phyloP scores from a whole-genome alignment of 2,329 filamentous ascomycete species.

The Stylonectria norvegica region DNA sequence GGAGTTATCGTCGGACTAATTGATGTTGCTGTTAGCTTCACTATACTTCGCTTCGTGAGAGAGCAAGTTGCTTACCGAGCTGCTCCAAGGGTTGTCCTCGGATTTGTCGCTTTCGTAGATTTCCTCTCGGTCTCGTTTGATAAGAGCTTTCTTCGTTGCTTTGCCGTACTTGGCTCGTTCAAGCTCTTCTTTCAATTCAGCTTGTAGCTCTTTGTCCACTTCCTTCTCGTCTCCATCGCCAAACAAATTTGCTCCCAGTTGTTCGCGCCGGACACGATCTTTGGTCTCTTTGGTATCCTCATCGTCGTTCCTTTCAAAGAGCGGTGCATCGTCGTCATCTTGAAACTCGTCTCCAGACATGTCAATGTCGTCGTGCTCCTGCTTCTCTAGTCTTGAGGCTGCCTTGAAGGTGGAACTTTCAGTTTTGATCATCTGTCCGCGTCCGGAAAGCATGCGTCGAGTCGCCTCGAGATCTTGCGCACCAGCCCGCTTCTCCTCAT shows the following conservation, averaged over 20 bases:
- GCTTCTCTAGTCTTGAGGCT: constrained; percentile 59
- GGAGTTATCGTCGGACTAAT: constrained; percentile 47
- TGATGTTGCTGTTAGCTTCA: constrained; percentile 16
- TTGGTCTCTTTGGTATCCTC: constrained; percentile 73
- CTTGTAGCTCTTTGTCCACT: constrained; percentile 70
- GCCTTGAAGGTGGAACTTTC: constrained; percentile 63
- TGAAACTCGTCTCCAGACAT: constrained; percentile 74
- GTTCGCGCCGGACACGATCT: constrained; percentile 71
- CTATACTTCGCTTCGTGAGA: background rate
- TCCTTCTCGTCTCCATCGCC: constrained; percentile 65
- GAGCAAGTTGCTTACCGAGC: constrained; percentile 29
- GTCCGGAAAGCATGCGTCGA: constrained; percentile 47
- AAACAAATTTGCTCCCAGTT: constrained; percentile 84
- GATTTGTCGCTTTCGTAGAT: constrained; percentile 74
- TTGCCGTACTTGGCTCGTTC: constrained; percentile 71
- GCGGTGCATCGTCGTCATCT: constrained; percentile 78
- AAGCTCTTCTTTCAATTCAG: constrained; percentile 65
- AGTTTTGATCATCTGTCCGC: constrained; percentile 59
- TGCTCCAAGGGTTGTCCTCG: constrained; percentile 41
- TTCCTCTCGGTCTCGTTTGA: constrained; percentile 80
- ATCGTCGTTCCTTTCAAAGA: constrained; percentile 74
- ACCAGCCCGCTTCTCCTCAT: constrained; percentile 55
- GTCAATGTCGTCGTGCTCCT: constrained; percentile 69
- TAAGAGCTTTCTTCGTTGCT: constrained; percentile 72
- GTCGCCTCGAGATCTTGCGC: constrained; percentile 61